Evolutionary conservation across 768 basidiomycete species (phyloP).

Genomic region (Mycena capillaripes): DNA sequence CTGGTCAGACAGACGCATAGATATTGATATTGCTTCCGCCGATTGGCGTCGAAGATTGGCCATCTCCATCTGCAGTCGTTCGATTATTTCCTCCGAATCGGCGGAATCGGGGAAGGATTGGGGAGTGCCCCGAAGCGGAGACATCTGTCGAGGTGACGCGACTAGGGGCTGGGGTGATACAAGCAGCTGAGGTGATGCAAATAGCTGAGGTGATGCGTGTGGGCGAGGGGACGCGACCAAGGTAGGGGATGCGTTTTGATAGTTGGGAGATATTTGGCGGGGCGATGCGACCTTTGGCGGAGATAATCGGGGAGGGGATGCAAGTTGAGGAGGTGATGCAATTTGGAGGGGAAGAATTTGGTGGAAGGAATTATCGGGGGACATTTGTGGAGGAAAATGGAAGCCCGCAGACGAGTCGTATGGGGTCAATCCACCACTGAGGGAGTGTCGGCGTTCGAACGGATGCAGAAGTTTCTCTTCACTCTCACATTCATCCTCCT

Average conservation of each 20-base stretch:
- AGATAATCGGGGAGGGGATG: background rate
- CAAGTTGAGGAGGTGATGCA: background rate
- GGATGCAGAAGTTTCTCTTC: slow-evolving; percentile 73
- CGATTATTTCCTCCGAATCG: slow-evolving; percentile 60
- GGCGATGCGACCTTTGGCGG: background rate
- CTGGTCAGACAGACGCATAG: slow-evolving; percentile 77
- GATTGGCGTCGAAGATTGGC: slow-evolving; percentile 74
- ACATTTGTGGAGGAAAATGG: slow-evolving; percentile 15
- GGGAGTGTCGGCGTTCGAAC: slow-evolving; percentile 58
- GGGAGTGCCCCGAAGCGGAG: background rate
- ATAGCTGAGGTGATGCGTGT: background rate
- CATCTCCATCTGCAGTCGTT: slow-evolving; percentile 78
- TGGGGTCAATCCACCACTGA: slow-evolving; percentile 49
- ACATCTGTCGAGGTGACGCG: background rate
- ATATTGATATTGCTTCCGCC: slow-evolving; percentile 75
- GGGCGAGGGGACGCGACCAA: background rate
- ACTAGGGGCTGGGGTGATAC: background rate
- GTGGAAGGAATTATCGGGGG: slow-evolving; percentile 9
- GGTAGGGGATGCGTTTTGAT: background rate
- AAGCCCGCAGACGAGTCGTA: slow-evolving; percentile 40
- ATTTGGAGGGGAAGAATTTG: background rate
- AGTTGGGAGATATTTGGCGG: background rate
- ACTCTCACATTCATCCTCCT: slow-evolving; percentile 72
- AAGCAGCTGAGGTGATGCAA: background rate
- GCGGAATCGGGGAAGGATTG: slow-evolving; percentile 32